Conservation (phyloP, 1,139 yeast genomes). For the Hemisphaericaspora subhashii region DNA sequence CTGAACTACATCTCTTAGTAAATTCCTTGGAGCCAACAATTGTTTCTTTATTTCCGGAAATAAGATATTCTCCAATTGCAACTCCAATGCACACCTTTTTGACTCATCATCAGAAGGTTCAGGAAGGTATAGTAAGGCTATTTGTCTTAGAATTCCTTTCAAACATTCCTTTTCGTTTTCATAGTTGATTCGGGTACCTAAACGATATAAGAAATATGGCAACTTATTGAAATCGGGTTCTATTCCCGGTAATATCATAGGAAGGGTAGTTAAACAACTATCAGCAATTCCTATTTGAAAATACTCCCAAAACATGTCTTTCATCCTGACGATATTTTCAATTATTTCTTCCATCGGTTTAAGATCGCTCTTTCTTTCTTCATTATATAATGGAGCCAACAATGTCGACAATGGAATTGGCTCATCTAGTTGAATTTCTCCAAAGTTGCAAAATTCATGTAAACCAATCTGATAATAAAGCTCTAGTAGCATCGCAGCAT, state of each 20-base stretch:
- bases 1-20: slow-evolving; percentile 64
- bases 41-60: slow-evolving; percentile 68
- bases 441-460: slow-evolving; percentile 80
- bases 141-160: slow-evolving; percentile 59
- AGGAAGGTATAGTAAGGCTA: slow-evolving; percentile 77
- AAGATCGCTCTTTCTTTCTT: slow-evolving; percentile 10
- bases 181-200: slow-evolving; percentile 64
- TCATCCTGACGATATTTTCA: slow-evolving; percentile 44
- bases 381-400: slow-evolving; percentile 27
- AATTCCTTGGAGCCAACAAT: slow-evolving; percentile 60
- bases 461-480: slow-evolving; percentile 80
- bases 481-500: slow-evolving; percentile 65
- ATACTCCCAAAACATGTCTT: slow-evolving; percentile 80
- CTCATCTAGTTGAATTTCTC: slow-evolving; percentile 50
- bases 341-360: slow-evolving; percentile 22
- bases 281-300: slow-evolving; percentile 53
- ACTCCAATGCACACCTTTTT: slow-evolving; percentile 25
- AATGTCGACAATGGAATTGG: slow-evolving; percentile 33
- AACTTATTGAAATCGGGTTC: slow-evolving; percentile 64
- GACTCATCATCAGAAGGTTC: slow-evolving; percentile 38
- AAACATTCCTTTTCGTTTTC: slow-evolving; percentile 67
- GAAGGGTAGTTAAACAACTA: slow-evolving; percentile 50
- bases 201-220: slow-evolving; percentile 62
- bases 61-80: slow-evolving; percentile 52
- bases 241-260: slow-evolving; percentile 65